Evolutionary conservation across 2,329 filamentous ascomycete species (phyloP).

Genomic region (Monosporascus sp.): DNA sequence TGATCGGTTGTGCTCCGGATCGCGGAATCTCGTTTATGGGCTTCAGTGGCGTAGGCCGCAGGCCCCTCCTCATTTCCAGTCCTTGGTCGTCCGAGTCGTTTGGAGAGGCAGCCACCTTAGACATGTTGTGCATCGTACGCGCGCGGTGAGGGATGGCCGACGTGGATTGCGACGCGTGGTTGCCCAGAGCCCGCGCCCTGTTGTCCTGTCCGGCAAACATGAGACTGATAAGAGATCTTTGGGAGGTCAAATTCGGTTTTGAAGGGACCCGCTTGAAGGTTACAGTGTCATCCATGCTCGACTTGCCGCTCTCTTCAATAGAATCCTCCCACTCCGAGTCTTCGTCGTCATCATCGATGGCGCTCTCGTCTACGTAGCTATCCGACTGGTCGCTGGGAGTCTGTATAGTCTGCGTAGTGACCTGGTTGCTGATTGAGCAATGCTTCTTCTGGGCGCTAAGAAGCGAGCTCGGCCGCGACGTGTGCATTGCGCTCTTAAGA

Average conservation of each 20-base stretch:
- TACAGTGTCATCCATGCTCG: slow-evolving; percentile 73
- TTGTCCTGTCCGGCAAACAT: slow-evolving; percentile 75
- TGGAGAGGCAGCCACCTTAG: slow-evolving; percentile 43
- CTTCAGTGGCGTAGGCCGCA: slow-evolving; percentile 43
- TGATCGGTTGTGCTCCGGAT: slow-evolving; percentile 71
- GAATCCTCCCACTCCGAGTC: slow-evolving; percentile 60
- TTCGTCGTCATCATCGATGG: slow-evolving; percentile 70
- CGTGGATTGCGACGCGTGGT: slow-evolving; percentile 62
- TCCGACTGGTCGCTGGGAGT: slow-evolving; percentile 53
- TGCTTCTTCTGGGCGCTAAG: slow-evolving; percentile 61
- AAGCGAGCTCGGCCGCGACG: slow-evolving; percentile 37
- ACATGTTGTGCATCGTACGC: slow-evolving; percentile 43
- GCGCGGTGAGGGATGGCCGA: slow-evolving; percentile 64
- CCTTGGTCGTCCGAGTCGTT: slow-evolving; percentile 59
- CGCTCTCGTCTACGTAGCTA: slow-evolving; percentile 73
- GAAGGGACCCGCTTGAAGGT: slow-evolving; percentile 92
- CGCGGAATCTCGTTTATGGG: slow-evolving; percentile 61
- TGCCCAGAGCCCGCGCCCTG: slow-evolving; percentile 64
- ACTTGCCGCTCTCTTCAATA: slow-evolving; percentile 75
- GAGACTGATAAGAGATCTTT: slow-evolving; percentile 82
- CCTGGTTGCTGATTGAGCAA: slow-evolving; percentile 74
- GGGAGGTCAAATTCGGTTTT: slow-evolving; percentile 75
- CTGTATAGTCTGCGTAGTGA: slow-evolving; percentile 64
- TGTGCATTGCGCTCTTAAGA: slow-evolving; percentile 50
- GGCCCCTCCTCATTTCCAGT: slow-evolving; percentile 59